Evolutionary conservation across 2,329 filamentous ascomycete genomes (phyloP), one percentile per base, ranked within the genome.

Genomic region (Penicillium palitans): DNA sequence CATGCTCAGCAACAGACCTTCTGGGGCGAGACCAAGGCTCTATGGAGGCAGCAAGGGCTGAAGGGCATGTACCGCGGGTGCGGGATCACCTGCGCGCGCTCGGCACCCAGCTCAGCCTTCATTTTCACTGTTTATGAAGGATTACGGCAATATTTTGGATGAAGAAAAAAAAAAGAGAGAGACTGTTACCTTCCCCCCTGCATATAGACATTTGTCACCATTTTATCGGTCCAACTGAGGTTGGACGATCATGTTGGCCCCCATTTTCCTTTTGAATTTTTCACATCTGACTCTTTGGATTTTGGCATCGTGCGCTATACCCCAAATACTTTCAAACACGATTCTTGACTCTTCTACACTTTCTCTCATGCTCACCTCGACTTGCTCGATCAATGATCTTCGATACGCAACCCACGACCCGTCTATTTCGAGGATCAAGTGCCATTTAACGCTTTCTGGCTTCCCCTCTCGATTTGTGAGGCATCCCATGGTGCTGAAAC

Each of bases 81-180:
- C 69, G 95, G 95, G 33, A 95, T 99, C 65, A 99, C 95, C 0
- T 91, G 95, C 46, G 81, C 87, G 33, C 85, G 95, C 60, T 90
- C 92, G 37, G 93, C 92, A 33, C 95, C 95, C 3, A 97, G 93
- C 75, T 97, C 93, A n/a, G 95, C 95, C 8, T 92, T 98, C 71
- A 99, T 99, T 60, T 99, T 99, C 71, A 93, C 95, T 61, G 87
- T 98, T 61, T 98, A 93, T 72, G 95, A 98, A 76, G 89, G 87
- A 15, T 76, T 99, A 74, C 92, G 92, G 78, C 83, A 81, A 62
- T 79, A 86, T 66, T 83, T 95, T 69, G 74, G 72, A 62, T 80
- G 58, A 68, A 40, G 19, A 39, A 35, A 19, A 44, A 25, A 25
- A 47, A 24, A 25, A 25, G 21, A 48, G 17, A 39, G 29, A 46